These are phyloP conservation scores for Dalbergia cultrata DNA, from an alignment of 306 rosid genomes.

Conservation along the genomic window DNA sequence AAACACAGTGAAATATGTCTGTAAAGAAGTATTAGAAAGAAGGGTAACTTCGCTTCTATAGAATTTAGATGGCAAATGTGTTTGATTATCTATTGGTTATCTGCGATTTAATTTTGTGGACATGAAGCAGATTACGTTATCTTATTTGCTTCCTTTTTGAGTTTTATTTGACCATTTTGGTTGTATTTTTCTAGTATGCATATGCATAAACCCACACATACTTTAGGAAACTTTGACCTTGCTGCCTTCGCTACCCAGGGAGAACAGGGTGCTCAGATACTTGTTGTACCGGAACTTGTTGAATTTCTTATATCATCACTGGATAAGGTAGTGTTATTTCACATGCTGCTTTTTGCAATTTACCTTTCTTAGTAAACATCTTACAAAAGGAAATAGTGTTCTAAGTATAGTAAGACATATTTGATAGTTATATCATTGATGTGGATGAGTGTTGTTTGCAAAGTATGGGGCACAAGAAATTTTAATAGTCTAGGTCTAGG, in stretches of 20 bases:
- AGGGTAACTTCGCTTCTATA: slow-evolving; percentile 13
- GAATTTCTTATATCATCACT: slow-evolving; percentile 75
- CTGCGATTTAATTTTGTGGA: slow-evolving; percentile 14
- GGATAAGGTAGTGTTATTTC: slow-evolving; percentile 70
- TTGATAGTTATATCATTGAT: slow-evolving; percentile 8
- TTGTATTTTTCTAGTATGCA: not conserved
- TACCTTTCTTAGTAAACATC: slow-evolving; percentile 30
- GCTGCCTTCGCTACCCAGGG: slow-evolving; percentile 64
- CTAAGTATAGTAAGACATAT: not conserved
- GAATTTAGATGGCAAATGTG: slow-evolving; percentile 13
- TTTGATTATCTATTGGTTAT: slow-evolving; percentile 1
- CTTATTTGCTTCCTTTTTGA: not conserved
- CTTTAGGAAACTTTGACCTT: slow-evolving; percentile 30
- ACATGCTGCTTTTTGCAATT: slow-evolving; percentile 13
- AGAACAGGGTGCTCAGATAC: slow-evolving; percentile 84
- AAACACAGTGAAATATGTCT: slow-evolving; percentile 16
- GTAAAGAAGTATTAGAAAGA: slow-evolving; percentile 13
- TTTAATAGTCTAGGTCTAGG: slow-evolving; percentile 22
- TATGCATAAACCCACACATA: not conserved
- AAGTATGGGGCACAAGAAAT: not conserved
- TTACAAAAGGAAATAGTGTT: not conserved
- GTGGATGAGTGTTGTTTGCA: not conserved
- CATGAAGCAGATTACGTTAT: not conserved
- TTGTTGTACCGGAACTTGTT: slow-evolving; percentile 86
- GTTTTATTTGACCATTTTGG: slow-evolving; percentile 3